Percentiles rank a stretch among this genome's conserved stretches.
phyloP scores from a whole-genome alignment of 495 filamentous ascomycete species.

The Neurospora sp. region DNA sequence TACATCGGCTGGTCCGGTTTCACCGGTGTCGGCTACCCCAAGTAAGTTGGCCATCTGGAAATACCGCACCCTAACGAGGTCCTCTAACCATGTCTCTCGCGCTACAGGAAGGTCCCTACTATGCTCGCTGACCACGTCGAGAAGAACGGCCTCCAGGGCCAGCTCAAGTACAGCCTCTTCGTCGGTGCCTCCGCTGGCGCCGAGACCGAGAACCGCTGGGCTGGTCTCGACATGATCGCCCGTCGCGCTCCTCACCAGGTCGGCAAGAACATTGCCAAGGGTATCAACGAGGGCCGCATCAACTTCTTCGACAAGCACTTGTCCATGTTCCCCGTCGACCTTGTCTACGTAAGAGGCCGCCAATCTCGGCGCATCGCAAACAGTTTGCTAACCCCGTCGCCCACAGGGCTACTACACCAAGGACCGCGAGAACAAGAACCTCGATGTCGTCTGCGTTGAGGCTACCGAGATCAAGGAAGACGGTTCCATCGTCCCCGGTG shows the following conservation, averaged over 20 bases:
- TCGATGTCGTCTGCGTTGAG: conserved; percentile 82
- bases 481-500: conserved; percentile 82
- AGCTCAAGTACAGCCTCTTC: conserved; percentile 77
- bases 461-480: conserved; percentile 87
- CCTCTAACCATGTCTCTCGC: conserved; percentile 1
- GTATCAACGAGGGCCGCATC: conserved; percentile 81
- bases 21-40: conserved; percentile 85
- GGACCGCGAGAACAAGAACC: conserved; percentile 54
- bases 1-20: conserved; percentile 90
- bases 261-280: conserved; percentile 82
- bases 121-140: conserved; percentile 85
- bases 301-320: conserved; percentile 92
- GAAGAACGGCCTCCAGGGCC: conserved; percentile 74
- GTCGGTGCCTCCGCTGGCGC: conserved; percentile 83
- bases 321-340: conserved; percentile 84
- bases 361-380: not conserved
- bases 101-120: conserved; percentile 64
- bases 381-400: not conserved
- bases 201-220: conserved; percentile 90
- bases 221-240: conserved; percentile 78
- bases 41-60: conserved; percentile 40
- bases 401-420: conserved; percentile 63
- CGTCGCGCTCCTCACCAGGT: conserved; percentile 80
- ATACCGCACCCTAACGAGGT: not conserved
- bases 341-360: conserved; percentile 47